Conservation (phyloP, 768 basidiomycete species). For the Clitopilus passeckerianus region DNA sequence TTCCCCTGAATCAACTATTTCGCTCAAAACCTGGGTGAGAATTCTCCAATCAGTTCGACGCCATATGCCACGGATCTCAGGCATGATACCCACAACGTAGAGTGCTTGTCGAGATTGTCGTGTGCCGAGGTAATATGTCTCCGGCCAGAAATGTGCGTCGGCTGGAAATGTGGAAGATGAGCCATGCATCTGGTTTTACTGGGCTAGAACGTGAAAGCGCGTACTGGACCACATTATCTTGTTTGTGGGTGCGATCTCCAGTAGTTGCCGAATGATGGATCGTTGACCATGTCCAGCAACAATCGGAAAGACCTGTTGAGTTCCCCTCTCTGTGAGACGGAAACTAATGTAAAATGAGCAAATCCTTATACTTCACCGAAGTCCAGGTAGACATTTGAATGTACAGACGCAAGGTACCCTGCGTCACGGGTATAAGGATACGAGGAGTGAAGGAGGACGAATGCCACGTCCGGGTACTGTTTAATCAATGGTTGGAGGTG, state of each 20-base stretch:
- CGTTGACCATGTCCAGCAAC: conserved; percentile 63
- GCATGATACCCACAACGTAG: conserved; percentile 38
- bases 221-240: conserved; percentile 81
- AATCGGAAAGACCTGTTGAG: conserved; percentile 55
- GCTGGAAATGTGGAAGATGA: conserved; percentile 21
- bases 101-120: conserved; percentile 61
- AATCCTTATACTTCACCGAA: conserved; percentile 57
- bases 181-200: not conserved
- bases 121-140: conserved; percentile 65
- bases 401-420: conserved; percentile 69
- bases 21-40: conserved; percentile 46
- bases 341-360: not conserved
- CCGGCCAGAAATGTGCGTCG: conserved; percentile 75
- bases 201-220: not conserved
- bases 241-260: conserved; percentile 71
- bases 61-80: not conserved
- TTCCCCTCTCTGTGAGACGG: not conserved
- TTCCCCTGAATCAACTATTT: conserved; percentile 41
- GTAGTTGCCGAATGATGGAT: conserved; percentile 50
- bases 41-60: not conserved
- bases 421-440: conserved; percentile 79
- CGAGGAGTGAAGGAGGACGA: conserved; percentile 72
- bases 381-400: conserved; percentile 72
- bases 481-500: conserved; percentile 66
- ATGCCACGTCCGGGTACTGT: conserved; percentile 50